Evolutionary conservation across 2,329 filamentous ascomycete genomes (phyloP), one percentile per base, ranked within the genome.

Genomic region (Colletotrichum sublineola): DNA sequence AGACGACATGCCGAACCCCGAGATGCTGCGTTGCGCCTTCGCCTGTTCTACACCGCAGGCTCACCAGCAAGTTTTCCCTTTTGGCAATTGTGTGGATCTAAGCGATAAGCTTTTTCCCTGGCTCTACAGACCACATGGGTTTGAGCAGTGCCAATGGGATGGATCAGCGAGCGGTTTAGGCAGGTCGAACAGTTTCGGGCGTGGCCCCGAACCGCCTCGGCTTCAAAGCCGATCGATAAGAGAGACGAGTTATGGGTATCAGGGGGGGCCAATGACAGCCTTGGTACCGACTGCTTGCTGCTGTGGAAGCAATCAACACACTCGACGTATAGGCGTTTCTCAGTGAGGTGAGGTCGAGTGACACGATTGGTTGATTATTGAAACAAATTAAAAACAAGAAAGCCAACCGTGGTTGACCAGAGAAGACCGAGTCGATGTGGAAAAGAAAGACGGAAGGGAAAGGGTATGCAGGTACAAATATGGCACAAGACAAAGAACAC

Each of bases 191-290:
- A 38, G 1, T 46, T 48, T 73, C 70, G 70, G 70, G 57, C 48
- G 48, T 42, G 38, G 61, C 50, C 42, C 70, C 70, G 70, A 73
- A 55, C 44, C 46, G 46, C 46, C 63, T 46, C 70, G 70, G 62
- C 70, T 56, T 55, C 65, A 58, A 48, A 61, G 31, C 63, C 69
- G 62, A 64, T 64, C 63, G 70, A 73, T 70, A 73, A 73, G 70
- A n/a, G 33, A 55, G 69, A 15, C 20, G 63, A 18, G 40, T 50
- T 60, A 55, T 42, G 50, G 55, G 67, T 60, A 73, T 70, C 57
- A 62, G 61, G 61, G 60, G 60, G 50, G 38, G 24, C 46, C 55
- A 62, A 56, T 57, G 48, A 38, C 58, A 63, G 40, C 46, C 38
- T 60, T 36, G 29, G 33, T 33, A 12, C 55, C 15, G 40, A 31